A percentile compares a stretch with the other conserved stretches of the same genome.
These are phyloP conservation scores for Kazachstania sp. DNA, from an alignment of 1,139 yeast species.

Conservation along the genomic window DNA sequence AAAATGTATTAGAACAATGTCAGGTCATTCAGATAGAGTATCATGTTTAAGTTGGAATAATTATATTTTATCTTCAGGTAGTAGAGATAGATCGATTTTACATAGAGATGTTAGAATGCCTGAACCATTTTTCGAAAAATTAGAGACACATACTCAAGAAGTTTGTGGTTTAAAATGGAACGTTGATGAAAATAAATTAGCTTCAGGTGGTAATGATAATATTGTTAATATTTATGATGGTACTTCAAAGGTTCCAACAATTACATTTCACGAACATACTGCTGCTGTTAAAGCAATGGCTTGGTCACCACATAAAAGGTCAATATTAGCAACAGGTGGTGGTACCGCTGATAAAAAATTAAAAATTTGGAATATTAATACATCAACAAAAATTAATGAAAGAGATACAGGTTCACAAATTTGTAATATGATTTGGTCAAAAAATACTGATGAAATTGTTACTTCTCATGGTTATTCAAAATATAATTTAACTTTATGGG, in stretches of 20 bases:
- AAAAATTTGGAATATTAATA: constrained; percentile 86
- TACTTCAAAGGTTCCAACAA: constrained; percentile 56
- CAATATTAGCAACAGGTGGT: constrained; percentile 90
- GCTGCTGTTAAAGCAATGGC: constrained; percentile 97
- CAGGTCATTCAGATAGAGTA: constrained; percentile 82
- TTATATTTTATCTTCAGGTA: constrained; percentile 79
- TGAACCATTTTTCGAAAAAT: constrained; percentile 65
- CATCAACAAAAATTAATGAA: constrained; percentile 65
- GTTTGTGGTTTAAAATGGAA: constrained; percentile 97
- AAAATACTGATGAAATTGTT: constrained; percentile 82
- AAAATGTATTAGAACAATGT: constrained; percentile 80
- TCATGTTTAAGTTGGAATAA: constrained; percentile 92
- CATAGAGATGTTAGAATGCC: constrained; percentile 90
- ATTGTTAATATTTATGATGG: constrained; percentile 84
- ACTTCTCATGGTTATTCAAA: constrained; percentile 93
- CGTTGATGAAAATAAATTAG: constrained; percentile 74
- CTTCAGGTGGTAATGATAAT: constrained; percentile 93
- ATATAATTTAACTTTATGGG: constrained; percentile 91
- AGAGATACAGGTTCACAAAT: constrained; percentile 94
- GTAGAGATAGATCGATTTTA: constrained; percentile 73
- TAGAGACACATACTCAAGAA: constrained; percentile 81
- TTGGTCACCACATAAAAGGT: constrained; percentile 97
- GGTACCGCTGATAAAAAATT: constrained; percentile 92
- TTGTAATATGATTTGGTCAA: constrained; percentile 89
- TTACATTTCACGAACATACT: constrained; percentile 70